These are phyloP conservation scores for Pyrus betulifolia DNA, from an alignment of 306 rosid species.

Conservation along the genomic window DNA sequence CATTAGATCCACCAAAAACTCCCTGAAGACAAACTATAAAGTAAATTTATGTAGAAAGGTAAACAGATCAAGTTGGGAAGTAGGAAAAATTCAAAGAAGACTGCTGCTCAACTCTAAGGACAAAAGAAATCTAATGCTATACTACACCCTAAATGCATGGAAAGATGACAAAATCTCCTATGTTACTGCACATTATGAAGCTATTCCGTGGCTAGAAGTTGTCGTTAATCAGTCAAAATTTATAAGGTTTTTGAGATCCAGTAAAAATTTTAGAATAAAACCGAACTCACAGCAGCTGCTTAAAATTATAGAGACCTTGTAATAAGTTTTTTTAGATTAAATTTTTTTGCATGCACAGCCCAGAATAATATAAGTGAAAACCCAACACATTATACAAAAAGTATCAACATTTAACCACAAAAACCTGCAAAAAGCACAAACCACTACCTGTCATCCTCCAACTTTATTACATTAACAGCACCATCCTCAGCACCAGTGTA, in stretches of 20 bases:
- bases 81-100: not conserved
- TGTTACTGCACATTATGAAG: not conserved
- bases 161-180: not conserved
- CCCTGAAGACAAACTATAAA: conserved; percentile 56
- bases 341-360: not conserved
- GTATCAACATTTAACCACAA: not conserved
- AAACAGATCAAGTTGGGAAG: conserved; percentile 1
- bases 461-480: conserved; percentile 84
- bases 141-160: not conserved
- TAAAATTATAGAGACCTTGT: not conserved
- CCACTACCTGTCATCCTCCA: conserved; percentile 87
- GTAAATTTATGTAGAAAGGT: conserved; percentile 19
- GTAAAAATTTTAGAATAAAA: not conserved
- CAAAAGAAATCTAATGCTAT: not conserved
- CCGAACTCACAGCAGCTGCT: not conserved
- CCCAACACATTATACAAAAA: not conserved
- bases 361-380: not conserved
- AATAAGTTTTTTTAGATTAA: not conserved
- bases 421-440: conserved; percentile 19
- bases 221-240: not conserved
- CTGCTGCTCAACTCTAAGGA: not conserved
- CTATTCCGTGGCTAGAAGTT: not conserved
- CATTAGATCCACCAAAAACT: conserved; percentile 98
- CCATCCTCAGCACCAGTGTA: conserved; percentile 98
- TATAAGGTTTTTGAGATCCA: not conserved